Percentiles rank a stretch among this genome's conserved stretches.
Evolutionary conservation across 1,284 basidiomycete genomes (phyloP).

Genomic region (Malassezia sympodialis): DNA sequence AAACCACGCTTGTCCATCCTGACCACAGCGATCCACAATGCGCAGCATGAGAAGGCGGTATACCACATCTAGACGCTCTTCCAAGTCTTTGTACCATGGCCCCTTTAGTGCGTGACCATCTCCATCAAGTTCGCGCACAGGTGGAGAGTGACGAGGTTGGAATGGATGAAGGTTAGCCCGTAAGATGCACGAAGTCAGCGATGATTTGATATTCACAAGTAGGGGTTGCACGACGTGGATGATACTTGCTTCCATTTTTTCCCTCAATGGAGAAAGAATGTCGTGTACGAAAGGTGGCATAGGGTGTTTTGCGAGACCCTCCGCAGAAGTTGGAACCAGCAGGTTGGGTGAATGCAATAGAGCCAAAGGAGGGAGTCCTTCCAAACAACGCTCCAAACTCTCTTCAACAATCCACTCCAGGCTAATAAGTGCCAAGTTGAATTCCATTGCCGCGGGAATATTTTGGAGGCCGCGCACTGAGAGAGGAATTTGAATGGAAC

Average conservation of each 20-base stretch:
- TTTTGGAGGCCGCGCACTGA: slow-evolving; percentile 29
- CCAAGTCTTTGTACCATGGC: slow-evolving; percentile 37
- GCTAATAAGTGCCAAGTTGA: slow-evolving; percentile 41
- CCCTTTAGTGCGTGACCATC: background rate
- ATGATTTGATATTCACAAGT: slow-evolving; percentile 29
- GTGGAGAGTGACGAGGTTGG: slow-evolving; percentile 4
- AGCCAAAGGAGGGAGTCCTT: slow-evolving; percentile 22
- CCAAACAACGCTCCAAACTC: slow-evolving; percentile 42
- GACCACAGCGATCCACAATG: slow-evolving; percentile 37
- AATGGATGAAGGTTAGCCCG: slow-evolving; percentile 34
- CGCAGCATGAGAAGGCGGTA: slow-evolving; percentile 36
- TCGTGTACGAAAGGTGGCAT: slow-evolving; percentile 45
- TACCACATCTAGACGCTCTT: slow-evolving; percentile 37
- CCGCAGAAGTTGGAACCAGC: slow-evolving; percentile 25
- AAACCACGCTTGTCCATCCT: slow-evolving; percentile 46
- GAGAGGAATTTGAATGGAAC: slow-evolving; percentile 28
- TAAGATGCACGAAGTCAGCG: slow-evolving; percentile 28
- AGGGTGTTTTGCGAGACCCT: slow-evolving; percentile 24
- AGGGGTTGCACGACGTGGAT: slow-evolving; percentile 45
- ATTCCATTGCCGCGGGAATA: slow-evolving; percentile 38
- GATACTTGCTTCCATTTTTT: slow-evolving; percentile 45
- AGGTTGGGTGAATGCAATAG: slow-evolving; percentile 24
- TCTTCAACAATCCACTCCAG: slow-evolving; percentile 46
- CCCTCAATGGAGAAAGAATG: slow-evolving; percentile 43
- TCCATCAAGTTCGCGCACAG: background rate